A percentile compares a stretch with the other conserved stretches of the same genome.
These are phyloP conservation scores for Henckelia pumila DNA, from an alignment of 257 asterid species.

Conservation along the genomic window DNA sequence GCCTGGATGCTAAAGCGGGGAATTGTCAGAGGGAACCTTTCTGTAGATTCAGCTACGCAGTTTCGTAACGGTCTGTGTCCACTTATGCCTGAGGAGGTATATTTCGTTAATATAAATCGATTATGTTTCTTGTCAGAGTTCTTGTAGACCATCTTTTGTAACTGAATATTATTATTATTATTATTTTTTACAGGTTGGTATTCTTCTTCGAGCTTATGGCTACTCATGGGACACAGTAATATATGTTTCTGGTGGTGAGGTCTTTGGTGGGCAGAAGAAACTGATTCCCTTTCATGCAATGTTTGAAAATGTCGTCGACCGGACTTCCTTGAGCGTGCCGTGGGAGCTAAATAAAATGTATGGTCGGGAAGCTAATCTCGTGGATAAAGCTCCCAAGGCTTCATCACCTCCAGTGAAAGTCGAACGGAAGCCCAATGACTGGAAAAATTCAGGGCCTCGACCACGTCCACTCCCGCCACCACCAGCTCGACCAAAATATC, in stretches of 20 bases:
- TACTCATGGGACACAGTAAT: neutral
- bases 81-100: conserved; percentile 99
- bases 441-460: conserved; percentile 72
- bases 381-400: neutral
- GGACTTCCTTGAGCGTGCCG: conserved; percentile 34
- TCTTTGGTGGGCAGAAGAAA: neutral
- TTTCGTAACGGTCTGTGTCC: conserved; percentile 81
- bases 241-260: neutral
- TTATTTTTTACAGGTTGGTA: conserved; percentile 64
- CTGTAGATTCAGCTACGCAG: conserved; percentile 74
- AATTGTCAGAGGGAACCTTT: conserved; percentile 72
- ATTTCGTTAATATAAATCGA: conserved; percentile 13
- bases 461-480: conserved; percentile 99
- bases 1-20: conserved; percentile 94
- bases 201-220: conserved; percentile 50
- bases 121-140: conserved; percentile 3
- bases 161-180: neutral
- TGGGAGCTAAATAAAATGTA: neutral
- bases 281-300: neutral
- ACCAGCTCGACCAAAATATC: conserved; percentile 70
- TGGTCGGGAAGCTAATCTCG: neutral
- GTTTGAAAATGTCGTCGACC: neutral
- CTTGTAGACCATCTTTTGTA: neutral
- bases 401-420: conserved; percentile 29
- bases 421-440: conserved; percentile 44